phyloP scores from a whole-genome alignment of 2,329 filamentous ascomycete genomes.

The Pestalotiopsis sp. region DNA sequence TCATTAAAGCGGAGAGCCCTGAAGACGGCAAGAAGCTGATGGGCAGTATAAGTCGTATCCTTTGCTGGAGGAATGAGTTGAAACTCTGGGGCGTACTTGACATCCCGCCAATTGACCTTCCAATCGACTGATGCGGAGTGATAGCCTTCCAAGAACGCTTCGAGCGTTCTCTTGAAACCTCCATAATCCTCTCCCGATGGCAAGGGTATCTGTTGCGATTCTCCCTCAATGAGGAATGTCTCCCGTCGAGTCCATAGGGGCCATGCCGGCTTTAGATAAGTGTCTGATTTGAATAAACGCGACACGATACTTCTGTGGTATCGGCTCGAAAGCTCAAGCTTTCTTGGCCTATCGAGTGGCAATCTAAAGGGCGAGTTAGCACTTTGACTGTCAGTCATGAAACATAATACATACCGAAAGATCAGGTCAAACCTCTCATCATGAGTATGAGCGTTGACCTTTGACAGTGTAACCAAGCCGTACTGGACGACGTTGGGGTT shows the following conservation, averaged over 20 bases:
- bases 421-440: conserved; percentile 59
- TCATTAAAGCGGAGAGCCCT: conserved; percentile 61
- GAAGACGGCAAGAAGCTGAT: conserved; percentile 59
- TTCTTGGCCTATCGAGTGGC: conserved; percentile 45
- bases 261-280: conserved; percentile 60
- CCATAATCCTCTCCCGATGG: conserved; percentile 59
- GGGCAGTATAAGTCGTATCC: conserved; percentile 43
- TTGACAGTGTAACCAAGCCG: conserved; percentile 55
- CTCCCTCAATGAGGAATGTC: conserved; percentile 55
- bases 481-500: conserved; percentile 51
- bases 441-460: conserved; percentile 52
- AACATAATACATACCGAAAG: conserved; percentile 48
- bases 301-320: conserved; percentile 57
- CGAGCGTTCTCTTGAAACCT: conserved; percentile 55
- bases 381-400: background rate
- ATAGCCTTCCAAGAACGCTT: conserved; percentile 58
- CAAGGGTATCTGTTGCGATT: conserved; percentile 54
- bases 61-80: conserved; percentile 48
- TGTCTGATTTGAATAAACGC: conserved; percentile 55
- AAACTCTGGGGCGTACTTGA: conserved; percentile 52
- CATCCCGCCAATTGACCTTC: conserved; percentile 51
- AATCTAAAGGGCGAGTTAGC: conserved; percentile 30
- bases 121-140: conserved; percentile 52
- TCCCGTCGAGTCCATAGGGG: conserved; percentile 55
- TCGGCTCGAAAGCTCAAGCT: conserved; percentile 55